Evolutionary conservation across 768 basidiomycete genomes (phyloP), one percentile per base, ranked within the genome.

Genomic region (Rhizopogon vulgaris): DNA sequence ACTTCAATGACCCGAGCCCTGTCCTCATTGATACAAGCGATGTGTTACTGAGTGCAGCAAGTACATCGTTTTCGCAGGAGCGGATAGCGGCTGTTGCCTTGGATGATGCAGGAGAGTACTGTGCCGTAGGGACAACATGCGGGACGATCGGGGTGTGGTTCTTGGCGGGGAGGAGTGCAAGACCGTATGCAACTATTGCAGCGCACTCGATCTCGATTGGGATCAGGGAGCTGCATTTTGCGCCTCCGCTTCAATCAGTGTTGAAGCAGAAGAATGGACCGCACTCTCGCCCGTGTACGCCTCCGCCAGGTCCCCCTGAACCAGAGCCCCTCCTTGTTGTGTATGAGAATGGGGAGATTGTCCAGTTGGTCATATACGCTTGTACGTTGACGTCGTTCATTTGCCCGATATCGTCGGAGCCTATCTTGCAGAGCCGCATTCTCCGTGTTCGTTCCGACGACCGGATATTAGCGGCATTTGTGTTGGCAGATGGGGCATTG

Each of bases 51-150:
- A 71, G 76, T 41, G 68, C 65, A 58, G 71, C 78, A 17, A 78
- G 73, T 61, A 73, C 77, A 4, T 79, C 78, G 1, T 75, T 71
- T 30, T 59, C 75, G 15, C 65, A 71, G 3, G 76, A 77, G 3
- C 75, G 78, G 1, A 55, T 89, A 38, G 85, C 82, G 2, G 75
- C 78, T 18, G 70, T 92, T 18, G 77, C 84, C 1, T 69, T 93
- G 15, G 82, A 87, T 55, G 75, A 78, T 25, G 64, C 61, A 3
- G 89, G 87, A 3, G 64, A 72, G 18, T 77, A 78, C 57, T 82
- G 83, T 54, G 89, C 88, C 2, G 81, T 84, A 14, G 90, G 90
- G 6, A 90, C 87, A 12, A 75, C 77, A 12, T 73, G 75, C 1
- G 91, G 92, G 1, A 62, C 75, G 3, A 75, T 93, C 48, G 77